Conservation (phyloP, 2,329 filamentous ascomycete genomes). For the Xylariales sp. region DNA sequence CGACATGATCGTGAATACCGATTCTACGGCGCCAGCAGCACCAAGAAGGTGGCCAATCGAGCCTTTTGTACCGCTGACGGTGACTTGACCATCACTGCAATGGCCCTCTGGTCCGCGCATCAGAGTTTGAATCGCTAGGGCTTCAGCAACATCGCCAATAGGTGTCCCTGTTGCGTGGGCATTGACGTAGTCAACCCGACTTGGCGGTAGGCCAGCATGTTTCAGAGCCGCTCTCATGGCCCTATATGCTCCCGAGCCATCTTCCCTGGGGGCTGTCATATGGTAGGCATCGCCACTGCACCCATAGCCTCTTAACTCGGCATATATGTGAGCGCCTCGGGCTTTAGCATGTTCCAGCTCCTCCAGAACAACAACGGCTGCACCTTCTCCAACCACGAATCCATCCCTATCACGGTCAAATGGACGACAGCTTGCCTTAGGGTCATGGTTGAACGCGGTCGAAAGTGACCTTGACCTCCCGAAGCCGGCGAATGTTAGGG, state of each 20-base stretch:
- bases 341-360: slow-evolving; percentile 82
- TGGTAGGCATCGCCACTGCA: slow-evolving; percentile 88
- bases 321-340: slow-evolving; percentile 78
- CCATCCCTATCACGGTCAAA: slow-evolving; percentile 78
- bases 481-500: slow-evolving; percentile 88
- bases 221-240: slow-evolving; percentile 83
- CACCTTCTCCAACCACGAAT: slow-evolving; percentile 91
- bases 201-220: slow-evolving; percentile 65
- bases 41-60: slow-evolving; percentile 89
- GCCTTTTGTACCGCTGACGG: slow-evolving; percentile 91
- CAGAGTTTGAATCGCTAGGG: slow-evolving; percentile 71
- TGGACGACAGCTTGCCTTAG: slow-evolving; percentile 70
- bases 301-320: slow-evolving; percentile 85
- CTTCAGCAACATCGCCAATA: slow-evolving; percentile 86
- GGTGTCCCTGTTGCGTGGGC: slow-evolving; percentile 88
- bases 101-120: slow-evolving; percentile 71
- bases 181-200: slow-evolving; percentile 83
- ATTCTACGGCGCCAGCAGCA: slow-evolving; percentile 86
- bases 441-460: slow-evolving; percentile 72
- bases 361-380: slow-evolving; percentile 83
- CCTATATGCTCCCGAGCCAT: slow-evolving; percentile 75
- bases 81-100: slow-evolving; percentile 57
- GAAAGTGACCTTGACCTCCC: slow-evolving; percentile 81
- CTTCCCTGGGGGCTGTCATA: slow-evolving; percentile 82
- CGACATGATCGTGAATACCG: slow-evolving; percentile 77